Conservation (phyloP, 257 asterid genomes). For the Ocimum tenuiflorum region DNA sequence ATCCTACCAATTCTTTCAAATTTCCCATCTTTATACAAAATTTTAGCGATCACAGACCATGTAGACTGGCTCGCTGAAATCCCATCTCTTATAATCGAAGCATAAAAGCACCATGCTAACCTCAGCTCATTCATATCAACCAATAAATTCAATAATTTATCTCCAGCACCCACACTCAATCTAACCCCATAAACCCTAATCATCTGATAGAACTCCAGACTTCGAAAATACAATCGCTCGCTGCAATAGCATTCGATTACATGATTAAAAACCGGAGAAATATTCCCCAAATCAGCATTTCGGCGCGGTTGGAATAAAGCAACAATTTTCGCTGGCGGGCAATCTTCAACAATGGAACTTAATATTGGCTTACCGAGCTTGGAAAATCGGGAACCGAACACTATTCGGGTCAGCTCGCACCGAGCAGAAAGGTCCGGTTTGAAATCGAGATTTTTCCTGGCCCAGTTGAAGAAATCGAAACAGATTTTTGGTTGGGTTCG, state of each 20-base stretch:
- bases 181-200: constrained; percentile 31
- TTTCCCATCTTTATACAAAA: constrained; percentile 46
- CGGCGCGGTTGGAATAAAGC: constrained; percentile 32
- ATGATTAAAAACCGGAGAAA: constrained; percentile 35
- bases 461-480: constrained; percentile 58
- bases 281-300: constrained; percentile 19
- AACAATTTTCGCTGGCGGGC: constrained; percentile 44
- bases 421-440: constrained; percentile 47
- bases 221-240: constrained; percentile 34
- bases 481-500: constrained; percentile 47
- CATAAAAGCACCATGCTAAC: constrained; percentile 59
- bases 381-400: constrained; percentile 43
- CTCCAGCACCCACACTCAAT: constrained; percentile 34
- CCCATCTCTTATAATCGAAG: constrained; percentile 51
- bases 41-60: constrained; percentile 44
- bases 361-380: constrained; percentile 45
- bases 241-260: constrained; percentile 48
- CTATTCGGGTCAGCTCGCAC: constrained; percentile 42
- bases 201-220: constrained; percentile 39
- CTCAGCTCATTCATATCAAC: constrained; percentile 38
- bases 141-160: constrained; percentile 45
- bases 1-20: constrained; percentile 42
- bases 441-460: constrained; percentile 45
- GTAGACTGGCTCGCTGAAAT: constrained; percentile 39
- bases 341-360: constrained; percentile 37